Percentiles rank a stretch among this genome's conserved stretches.
Evolutionary conservation across 106 monocot genomes (phyloP).

Genomic region (Ottelia alismoides): DNA sequence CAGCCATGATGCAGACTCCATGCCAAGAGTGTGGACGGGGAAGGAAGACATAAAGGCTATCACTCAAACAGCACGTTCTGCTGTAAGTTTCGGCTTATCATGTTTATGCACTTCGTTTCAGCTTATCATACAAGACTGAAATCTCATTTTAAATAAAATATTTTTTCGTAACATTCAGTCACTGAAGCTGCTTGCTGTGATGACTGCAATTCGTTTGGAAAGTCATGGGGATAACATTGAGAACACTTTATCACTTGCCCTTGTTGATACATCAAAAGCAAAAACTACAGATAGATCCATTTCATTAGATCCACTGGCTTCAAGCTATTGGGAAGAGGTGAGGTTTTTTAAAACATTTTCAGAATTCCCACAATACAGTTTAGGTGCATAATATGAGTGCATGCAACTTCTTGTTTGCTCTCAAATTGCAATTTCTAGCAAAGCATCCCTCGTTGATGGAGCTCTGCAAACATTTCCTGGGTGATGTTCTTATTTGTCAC

Average conservation of each 20-base stretch:
- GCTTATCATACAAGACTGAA: too few species aligned
- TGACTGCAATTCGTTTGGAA: slow-evolving; percentile 77
- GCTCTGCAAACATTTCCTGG: too few species aligned
- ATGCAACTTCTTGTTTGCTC: too few species aligned
- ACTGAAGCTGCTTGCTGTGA: slow-evolving; percentile 75
- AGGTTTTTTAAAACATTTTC: neutral
- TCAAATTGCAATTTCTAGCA: too few species aligned
- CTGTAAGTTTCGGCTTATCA: too few species aligned
- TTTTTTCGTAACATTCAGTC: slow-evolving; percentile 40
- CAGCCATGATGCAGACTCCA: slow-evolving; percentile 74
- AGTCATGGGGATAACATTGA: slow-evolving; percentile 61
- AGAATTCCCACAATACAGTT: too few species aligned
- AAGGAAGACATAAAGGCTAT: slow-evolving; percentile 87
- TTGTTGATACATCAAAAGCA: slow-evolving; percentile 31
- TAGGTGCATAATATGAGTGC: too few species aligned
- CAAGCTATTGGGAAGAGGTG: slow-evolving; percentile 85
- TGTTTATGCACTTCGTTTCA: too few species aligned
- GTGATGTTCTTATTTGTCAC: too few species aligned
- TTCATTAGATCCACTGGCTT: slow-evolving; percentile 60
- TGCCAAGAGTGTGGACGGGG: slow-evolving; percentile 89
- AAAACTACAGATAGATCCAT: slow-evolving; percentile 31
- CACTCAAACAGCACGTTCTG: slow-evolving; percentile 70
- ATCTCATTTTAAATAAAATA: too few species aligned
- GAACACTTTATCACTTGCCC: slow-evolving; percentile 54
- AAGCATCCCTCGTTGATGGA: too few species aligned